phyloP scores from a whole-genome alignment of 2,329 filamentous ascomycete genomes.

The Fusarium fujikuroi region DNA sequence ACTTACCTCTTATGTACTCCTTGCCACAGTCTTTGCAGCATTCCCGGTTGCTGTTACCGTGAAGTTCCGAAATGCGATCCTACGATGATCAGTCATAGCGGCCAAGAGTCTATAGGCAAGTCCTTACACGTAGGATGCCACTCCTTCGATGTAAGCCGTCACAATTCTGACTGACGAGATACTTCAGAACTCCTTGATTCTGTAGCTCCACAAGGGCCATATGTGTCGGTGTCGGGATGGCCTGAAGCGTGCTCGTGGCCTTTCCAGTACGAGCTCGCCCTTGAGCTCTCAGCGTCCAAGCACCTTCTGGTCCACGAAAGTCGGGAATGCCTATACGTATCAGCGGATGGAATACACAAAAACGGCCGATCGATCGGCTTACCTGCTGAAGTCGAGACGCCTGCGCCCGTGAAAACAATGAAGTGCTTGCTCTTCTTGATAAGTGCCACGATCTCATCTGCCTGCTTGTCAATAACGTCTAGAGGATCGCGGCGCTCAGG shows the following conservation, averaged over 20 bases:
- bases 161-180: constrained; percentile 55
- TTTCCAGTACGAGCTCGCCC: constrained; percentile 49
- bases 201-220: constrained; percentile 60
- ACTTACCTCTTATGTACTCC: constrained; percentile 57
- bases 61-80: constrained; percentile 58
- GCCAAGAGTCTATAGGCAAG: accelerated
- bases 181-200: constrained; percentile 53
- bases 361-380: accelerated
- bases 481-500: constrained; percentile 27
- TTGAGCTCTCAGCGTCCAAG: constrained; percentile 58
- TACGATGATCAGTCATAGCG: constrained; percentile 15
- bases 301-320: constrained; percentile 59
- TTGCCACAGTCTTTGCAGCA: constrained; percentile 57
- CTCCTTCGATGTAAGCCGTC: constrained; percentile 58
- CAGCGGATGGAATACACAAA: accelerated
- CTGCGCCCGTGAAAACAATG: constrained; percentile 59
- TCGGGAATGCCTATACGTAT: constrained; percentile 55
- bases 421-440: constrained; percentile 58
- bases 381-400: constrained; percentile 59
- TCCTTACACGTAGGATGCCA: constrained; percentile 55
- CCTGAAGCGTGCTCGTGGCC: constrained; percentile 53
- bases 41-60: constrained; percentile 60
- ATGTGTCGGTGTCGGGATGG: constrained; percentile 57
- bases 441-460: constrained; percentile 48
- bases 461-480: constrained; percentile 47